A percentile compares a stretch with the other conserved stretches of the same genome.
Conservation (phyloP, 441 rosid species). For the Gossypium aridum region DNA sequence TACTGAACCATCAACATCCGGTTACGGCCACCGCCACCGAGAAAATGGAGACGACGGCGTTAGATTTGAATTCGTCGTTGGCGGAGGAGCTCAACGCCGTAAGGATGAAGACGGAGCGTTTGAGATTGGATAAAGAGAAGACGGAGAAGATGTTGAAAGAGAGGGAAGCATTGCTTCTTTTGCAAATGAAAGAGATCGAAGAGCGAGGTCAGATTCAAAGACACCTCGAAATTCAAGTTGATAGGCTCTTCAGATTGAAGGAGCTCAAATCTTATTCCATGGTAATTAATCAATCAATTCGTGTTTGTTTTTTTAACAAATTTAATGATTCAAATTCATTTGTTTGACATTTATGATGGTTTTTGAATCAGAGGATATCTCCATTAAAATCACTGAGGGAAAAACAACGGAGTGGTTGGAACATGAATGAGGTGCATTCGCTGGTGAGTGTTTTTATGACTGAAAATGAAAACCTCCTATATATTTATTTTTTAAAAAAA, state of each 20-base stretch:
- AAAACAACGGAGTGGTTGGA: conserved; percentile 35
- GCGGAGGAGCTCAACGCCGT: conserved; percentile 57
- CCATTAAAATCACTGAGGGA: conserved; percentile 54
- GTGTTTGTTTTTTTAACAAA: neutral
- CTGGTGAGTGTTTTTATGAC: neutral
- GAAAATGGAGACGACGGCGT: conserved; percentile 7
- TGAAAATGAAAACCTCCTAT: neutral
- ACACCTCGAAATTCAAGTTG: conserved; percentile 55
- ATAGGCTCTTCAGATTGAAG: conserved; percentile 54
- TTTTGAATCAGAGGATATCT: conserved; percentile 38
- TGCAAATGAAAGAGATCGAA: conserved; percentile 36
- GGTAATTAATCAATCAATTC: conserved; percentile 20
- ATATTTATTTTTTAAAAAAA: too few species aligned
- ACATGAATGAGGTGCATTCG: conserved; percentile 8
- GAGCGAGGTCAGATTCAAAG: conserved; percentile 44
- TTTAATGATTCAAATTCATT: neutral
- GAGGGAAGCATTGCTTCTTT: conserved; percentile 29
- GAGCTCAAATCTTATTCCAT: conserved; percentile 39
- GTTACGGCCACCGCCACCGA: neutral
- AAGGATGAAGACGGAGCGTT: conserved; percentile 51
- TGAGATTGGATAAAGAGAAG: conserved; percentile 45
- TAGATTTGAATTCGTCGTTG: conserved; percentile 25
- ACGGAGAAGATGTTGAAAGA: conserved; percentile 45
- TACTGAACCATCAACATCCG: neutral
- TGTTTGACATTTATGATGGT: neutral